These are phyloP conservation scores for Dactylella cylindrospora DNA, from an alignment of 2,329 filamentous ascomycete species.

Conservation along the genomic window DNA sequence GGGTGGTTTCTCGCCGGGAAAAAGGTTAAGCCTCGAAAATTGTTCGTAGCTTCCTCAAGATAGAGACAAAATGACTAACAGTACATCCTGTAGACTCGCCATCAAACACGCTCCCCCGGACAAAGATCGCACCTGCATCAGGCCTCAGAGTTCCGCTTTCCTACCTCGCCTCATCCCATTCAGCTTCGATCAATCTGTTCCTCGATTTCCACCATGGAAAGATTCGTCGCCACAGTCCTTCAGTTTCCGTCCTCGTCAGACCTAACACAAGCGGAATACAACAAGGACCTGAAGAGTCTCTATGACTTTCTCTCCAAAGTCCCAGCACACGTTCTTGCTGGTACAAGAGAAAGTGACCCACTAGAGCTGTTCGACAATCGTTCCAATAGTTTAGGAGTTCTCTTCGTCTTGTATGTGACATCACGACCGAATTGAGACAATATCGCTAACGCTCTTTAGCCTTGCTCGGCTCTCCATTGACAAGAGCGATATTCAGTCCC, in stretches of 20 bases:
- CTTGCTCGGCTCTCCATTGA: slow-evolving; percentile 23
- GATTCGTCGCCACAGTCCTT: slow-evolving; percentile 46
- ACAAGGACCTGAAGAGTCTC: slow-evolving; percentile 46
- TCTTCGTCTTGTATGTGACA: slow-evolving; percentile 48
- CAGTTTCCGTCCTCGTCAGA: slow-evolving; percentile 46
- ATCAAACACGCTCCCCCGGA: too few species aligned
- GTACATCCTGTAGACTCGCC: too few species aligned
- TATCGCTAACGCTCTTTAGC: slow-evolving; percentile 5
- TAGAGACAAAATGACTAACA: too few species aligned
- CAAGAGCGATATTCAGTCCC: slow-evolving; percentile 26
- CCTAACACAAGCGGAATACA: slow-evolving; percentile 45
- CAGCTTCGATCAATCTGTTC: too few species aligned
- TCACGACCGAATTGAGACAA: slow-evolving; percentile 15
- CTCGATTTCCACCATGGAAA: slow-evolving; percentile 54
- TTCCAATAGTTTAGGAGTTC: slow-evolving; percentile 47
- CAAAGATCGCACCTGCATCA: too few species aligned
- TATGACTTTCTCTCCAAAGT: slow-evolving; percentile 46
- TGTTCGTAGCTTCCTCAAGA: too few species aligned
- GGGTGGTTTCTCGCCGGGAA: too few species aligned
- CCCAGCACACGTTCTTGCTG: slow-evolving; percentile 44
- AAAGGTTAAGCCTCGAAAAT: too few species aligned
- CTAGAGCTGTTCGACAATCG: slow-evolving; percentile 47
- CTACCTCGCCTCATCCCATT: too few species aligned
- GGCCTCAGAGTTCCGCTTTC: too few species aligned
- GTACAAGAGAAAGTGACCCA: slow-evolving; percentile 46